These are phyloP conservation scores for Mycena galericulata DNA, from an alignment of 768 basidiomycete genomes.

Conservation along the genomic window DNA sequence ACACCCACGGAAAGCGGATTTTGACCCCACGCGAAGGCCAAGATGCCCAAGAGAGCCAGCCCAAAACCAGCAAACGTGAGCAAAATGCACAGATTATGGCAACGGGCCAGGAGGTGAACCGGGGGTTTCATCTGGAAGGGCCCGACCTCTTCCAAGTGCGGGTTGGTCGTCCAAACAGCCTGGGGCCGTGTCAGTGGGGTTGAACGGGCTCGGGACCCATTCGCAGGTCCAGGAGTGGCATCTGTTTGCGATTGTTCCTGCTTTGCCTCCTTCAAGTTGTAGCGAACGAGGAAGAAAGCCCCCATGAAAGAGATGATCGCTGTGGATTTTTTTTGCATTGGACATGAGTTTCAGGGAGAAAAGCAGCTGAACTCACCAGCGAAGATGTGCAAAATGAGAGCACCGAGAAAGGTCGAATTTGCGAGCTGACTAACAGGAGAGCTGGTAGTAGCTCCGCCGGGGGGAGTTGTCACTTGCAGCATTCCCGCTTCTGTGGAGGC, in stretches of 20 bases:
- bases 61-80: constrained; percentile 62
- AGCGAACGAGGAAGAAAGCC: constrained; percentile 67
- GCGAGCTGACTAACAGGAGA: constrained; percentile 45
- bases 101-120: constrained; percentile 60
- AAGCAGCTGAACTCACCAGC: constrained; percentile 55
- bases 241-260: constrained; percentile 58
- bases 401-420: constrained; percentile 62
- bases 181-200: constrained; percentile 5
- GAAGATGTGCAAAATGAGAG: constrained; percentile 66
- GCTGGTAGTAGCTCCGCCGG: constrained; percentile 17
- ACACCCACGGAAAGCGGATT: constrained; percentile 59
- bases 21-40: constrained; percentile 64
- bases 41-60: constrained; percentile 61
- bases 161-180: constrained; percentile 56
- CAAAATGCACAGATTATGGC: constrained; percentile 61
- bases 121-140: constrained; percentile 55
- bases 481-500: constrained; percentile 68
- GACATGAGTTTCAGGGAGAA: not conserved
- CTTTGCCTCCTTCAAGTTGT: constrained; percentile 66
- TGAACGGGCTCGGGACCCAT: too few relatives aligned
- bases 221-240: constrained; percentile 18
- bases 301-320: constrained; percentile 61
- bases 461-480: constrained; percentile 57
- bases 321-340: constrained; percentile 3
- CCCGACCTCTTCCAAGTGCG: constrained; percentile 65